Percentiles rank a stretch among this genome's conserved stretches.
Evolutionary conservation across 2,329 filamentous ascomycete species (phyloP).

Genomic region (Mycosphaerella arachidis): DNA sequence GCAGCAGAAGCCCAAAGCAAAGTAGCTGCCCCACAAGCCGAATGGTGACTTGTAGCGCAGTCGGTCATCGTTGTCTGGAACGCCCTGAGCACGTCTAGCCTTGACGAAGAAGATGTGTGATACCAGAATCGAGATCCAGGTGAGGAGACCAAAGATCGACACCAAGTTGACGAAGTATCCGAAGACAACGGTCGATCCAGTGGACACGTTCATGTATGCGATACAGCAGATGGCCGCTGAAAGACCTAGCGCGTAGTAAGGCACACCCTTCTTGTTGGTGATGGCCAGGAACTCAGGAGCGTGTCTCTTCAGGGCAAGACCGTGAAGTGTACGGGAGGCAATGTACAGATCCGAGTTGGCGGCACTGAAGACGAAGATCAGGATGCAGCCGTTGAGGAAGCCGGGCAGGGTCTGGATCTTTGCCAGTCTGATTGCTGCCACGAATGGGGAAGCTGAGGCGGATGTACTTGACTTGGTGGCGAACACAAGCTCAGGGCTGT

Average conservation of each 20-base stretch:
- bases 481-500: constrained; percentile 57
- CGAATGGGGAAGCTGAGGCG: constrained; percentile 64
- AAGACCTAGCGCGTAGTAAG: constrained; percentile 59
- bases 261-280: constrained; percentile 68
- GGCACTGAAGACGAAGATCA: constrained; percentile 71
- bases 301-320: constrained; percentile 65
- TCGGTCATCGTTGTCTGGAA: constrained; percentile 35
- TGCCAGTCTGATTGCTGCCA: constrained; percentile 64
- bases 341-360: constrained; percentile 75
- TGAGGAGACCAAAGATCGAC: constrained; percentile 39
- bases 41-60: constrained; percentile 61
- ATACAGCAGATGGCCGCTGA: constrained; percentile 61
- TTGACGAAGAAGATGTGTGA: constrained; percentile 48
- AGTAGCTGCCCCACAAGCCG: constrained; percentile 64
- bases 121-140: constrained; percentile 48
- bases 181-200: constrained; percentile 41
- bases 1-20: constrained; percentile 64
- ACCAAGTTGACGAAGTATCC: constrained; percentile 45
- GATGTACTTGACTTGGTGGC: constrained; percentile 47
- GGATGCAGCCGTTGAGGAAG: constrained; percentile 69
- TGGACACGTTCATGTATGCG: constrained; percentile 43
- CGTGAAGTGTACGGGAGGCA: constrained; percentile 56
- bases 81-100: constrained; percentile 43
- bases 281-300: constrained; percentile 67
- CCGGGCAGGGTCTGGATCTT: constrained; percentile 59